These are phyloP conservation scores for Triticum urartu DNA, from an alignment of 176 grass and related monocot genomes.

Conservation along the genomic window DNA sequence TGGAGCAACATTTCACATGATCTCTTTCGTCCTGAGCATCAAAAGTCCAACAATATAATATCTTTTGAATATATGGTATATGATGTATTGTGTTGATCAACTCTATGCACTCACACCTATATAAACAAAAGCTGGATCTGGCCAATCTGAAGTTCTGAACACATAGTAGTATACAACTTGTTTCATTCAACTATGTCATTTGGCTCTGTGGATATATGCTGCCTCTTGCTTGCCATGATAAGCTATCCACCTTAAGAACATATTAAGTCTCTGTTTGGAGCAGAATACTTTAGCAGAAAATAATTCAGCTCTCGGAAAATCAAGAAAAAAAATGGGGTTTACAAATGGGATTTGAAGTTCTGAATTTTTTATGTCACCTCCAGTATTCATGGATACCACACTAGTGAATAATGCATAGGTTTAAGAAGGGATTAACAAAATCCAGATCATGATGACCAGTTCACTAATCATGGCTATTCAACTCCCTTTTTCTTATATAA, in stretches of 20 bases:
- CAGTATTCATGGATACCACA: background rate
- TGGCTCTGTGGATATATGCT: background rate
- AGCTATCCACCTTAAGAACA: background rate
- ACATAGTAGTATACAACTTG: background rate
- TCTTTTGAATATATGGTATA: background rate
- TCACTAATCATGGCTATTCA: constrained; percentile 2
- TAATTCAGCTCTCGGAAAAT: background rate
- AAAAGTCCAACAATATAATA: constrained; percentile 18
- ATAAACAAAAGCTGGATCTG: background rate
- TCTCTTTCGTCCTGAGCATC: background rate
- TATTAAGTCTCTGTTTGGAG: background rate
- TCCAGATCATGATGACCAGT: background rate
- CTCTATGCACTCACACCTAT: background rate
- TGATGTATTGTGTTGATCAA: background rate
- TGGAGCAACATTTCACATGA: background rate
- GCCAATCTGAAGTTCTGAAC: background rate
- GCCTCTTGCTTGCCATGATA: background rate
- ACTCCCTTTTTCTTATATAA: background rate
- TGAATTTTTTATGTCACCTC: background rate
- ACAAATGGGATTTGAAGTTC: background rate
- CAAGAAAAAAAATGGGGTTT: background rate
- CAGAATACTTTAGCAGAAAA: background rate
- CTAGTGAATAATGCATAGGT: background rate
- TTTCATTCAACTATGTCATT: background rate
- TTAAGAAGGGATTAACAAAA: background rate